Conservation (phyloP, 1,284 basidiomycete genomes). For the Phellopilus nigrolimitatus region DNA sequence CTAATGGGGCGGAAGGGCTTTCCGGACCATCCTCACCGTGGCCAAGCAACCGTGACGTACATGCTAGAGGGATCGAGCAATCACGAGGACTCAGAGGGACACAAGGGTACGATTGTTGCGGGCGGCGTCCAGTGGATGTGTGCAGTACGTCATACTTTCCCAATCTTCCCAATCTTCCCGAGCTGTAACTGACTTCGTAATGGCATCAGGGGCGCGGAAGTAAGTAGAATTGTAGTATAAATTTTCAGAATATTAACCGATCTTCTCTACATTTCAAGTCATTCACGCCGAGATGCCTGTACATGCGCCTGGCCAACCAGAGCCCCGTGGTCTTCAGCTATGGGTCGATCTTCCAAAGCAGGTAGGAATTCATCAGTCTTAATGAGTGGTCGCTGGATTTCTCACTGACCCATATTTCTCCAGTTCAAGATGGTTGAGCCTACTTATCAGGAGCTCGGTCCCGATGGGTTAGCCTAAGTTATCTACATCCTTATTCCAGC, state of each 20-base stretch:
- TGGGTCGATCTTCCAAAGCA: slow-evolving; percentile 92
- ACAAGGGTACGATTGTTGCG: slow-evolving; percentile 73
- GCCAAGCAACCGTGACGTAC: slow-evolving; percentile 86
- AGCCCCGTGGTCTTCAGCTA: slow-evolving; percentile 82
- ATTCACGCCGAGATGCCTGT: slow-evolving; percentile 92
- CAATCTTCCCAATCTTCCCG: neutral
- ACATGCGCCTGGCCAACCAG: slow-evolving; percentile 57
- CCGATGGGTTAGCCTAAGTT: slow-evolving; percentile 47
- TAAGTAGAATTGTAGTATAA: slow-evolving; percentile 25
- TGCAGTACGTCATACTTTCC: slow-evolving; percentile 51
- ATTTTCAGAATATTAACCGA: neutral
- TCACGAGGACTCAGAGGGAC: slow-evolving; percentile 93
- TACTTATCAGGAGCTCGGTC: slow-evolving; percentile 71
- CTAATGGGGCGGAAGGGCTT: slow-evolving; percentile 44
- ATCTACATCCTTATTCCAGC: too few relatives aligned
- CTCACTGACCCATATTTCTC: slow-evolving; percentile 38
- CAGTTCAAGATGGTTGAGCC: slow-evolving; percentile 83
- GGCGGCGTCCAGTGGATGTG: slow-evolving; percentile 97
- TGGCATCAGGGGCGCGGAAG: slow-evolving; percentile 36
- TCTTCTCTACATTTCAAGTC: slow-evolving; percentile 33
- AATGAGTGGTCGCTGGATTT: neutral
- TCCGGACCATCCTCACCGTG: slow-evolving; percentile 87
- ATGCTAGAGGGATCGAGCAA: slow-evolving; percentile 81
- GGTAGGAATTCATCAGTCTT: slow-evolving; percentile 30
- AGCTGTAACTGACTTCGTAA: neutral